Base-by-base conservation (phyloP, 1,139 yeast genomes). In the Debaryomyces singareniensis region DNA sequence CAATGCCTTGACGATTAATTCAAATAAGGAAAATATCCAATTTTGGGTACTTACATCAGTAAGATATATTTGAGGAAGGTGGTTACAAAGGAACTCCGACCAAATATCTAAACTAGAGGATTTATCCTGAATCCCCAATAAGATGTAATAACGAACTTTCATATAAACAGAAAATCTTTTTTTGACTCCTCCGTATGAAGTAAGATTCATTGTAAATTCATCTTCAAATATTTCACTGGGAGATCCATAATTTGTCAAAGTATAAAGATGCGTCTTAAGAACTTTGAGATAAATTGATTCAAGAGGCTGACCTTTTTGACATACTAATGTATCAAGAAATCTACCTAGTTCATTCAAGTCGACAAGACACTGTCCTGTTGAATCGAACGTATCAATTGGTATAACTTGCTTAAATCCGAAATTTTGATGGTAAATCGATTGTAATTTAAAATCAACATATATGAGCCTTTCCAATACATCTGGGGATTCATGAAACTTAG, bases 401-500 rank as follows among this genome's bases (percentile, higher is more conserved):
- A 49, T 39, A 18, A 60, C 42, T 29, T 54, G 61, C 13, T 46
- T 42, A 5, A 58, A 58, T 10, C 42, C 44, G 31, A 58, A 55
- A 33, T 60, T 64, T 31, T 55, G 53, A 34, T 53, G 58, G 26
- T 64, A 46, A 10, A 61, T 39, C 7, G 28, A 5, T 35, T 61
- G 68, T 29, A 65, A 47, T 42, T 64, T 64, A 42, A 61, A 61
- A 40, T 67, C 73, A 24, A 63, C 44, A 36, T 57, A 64, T 7
- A 60, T 47, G 24, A 61, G 44, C 35, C 59, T 70, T 32, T 58
- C 57, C 38, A 66, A 51, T 31, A 53, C 56, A 25, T 53, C 58
- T 30, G 53, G 58, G 16, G 67, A 56, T 16, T 60, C 61, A 38
- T 60, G 61, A 35, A 52, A 61, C 21, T 47, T 48, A 28, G 53